These are phyloP conservation scores for Geranomyces michiganensis DNA, from an alignment of 192 early-diverging fungal species.

Conservation along the genomic window DNA sequence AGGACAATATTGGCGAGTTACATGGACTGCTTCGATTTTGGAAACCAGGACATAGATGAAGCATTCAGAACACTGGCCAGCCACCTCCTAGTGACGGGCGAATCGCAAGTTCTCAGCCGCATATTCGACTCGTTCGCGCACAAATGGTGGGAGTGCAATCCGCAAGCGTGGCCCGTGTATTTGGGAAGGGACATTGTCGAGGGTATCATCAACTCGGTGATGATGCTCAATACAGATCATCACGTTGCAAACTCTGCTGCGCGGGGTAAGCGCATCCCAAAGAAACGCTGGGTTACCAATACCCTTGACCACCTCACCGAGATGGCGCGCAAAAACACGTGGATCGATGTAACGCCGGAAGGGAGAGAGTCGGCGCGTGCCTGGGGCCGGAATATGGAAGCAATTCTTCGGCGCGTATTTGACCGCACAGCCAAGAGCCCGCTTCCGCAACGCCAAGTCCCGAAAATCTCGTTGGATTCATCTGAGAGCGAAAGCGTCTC, in stretches of 20 bases:
- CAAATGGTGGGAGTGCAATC: slow-evolving; percentile 84
- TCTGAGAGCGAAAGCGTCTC: slow-evolving; percentile 5
- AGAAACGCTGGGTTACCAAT: slow-evolving; percentile 46
- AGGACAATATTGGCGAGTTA: slow-evolving; percentile 63
- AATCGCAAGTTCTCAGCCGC: slow-evolving; percentile 91
- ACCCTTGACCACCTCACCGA: neutral
- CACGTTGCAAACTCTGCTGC: slow-evolving; percentile 70
- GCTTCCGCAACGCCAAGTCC: slow-evolving; percentile 25
- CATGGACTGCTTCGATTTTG: slow-evolving; percentile 81
- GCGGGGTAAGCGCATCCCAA: slow-evolving; percentile 74
- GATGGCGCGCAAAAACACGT: neutral
- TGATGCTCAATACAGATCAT: slow-evolving; percentile 92
- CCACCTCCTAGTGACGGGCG: slow-evolving; percentile 82
- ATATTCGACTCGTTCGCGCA: slow-evolving; percentile 83
- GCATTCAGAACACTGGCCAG: slow-evolving; percentile 77
- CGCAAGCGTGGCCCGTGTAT: slow-evolving; percentile 41
- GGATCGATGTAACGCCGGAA: neutral
- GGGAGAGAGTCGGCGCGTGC: neutral
- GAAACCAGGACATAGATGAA: slow-evolving; percentile 68
- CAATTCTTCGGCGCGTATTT: slow-evolving; percentile 13
- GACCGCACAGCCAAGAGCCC: slow-evolving; percentile 27
- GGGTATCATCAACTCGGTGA: slow-evolving; percentile 79
- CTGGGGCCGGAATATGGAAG: slow-evolving; percentile 8
- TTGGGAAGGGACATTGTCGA: slow-evolving; percentile 75
- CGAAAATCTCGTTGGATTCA: slow-evolving; percentile 7